Evolutionary conservation across 164 flowering plant species (phyloP), one percentile per base, ranked within the genome.

Genomic region (Umbilicus rupestris): DNA sequence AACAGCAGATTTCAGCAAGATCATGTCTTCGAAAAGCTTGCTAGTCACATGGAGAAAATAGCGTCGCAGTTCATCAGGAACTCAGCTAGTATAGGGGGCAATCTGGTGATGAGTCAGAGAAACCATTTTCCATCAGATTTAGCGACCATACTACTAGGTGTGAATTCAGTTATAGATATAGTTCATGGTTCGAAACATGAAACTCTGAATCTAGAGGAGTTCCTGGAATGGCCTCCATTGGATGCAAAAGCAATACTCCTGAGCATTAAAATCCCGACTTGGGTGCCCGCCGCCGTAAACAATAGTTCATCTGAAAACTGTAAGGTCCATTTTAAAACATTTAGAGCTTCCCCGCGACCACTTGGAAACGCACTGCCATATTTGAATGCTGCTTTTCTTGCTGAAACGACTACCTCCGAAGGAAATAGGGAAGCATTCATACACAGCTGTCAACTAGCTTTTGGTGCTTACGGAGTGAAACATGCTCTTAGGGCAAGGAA

Each of bases 21-120:
- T 10, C 63, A 62, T 37, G 20, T 77, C 49, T 82, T 84, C 47
- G 64, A 17, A 22, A 90, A 83, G 77, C 73, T 90, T 70, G 88
- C 94, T n/a, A 73, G 70, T 29, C 96, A 93, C 70, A 75, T 93
- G 90, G 88, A 81, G 71, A 93, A 90, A 73, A 74, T 93, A 73
- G 97, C 90, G 66, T 78, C 96, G 16, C 67, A 72, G 9, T 87
- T 77, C 50, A 63, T 94, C n/a, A 74, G 98, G 47, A 94, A 94
- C 70, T 81, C 89, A 5, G 97, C 90, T 16, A 94, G 92, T 75
- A 22, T 90, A 22, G 98, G 97, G 7, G 98, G 98, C 19, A 94
- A 94, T 79, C 72, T 94, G 72, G 82, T 90, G 63, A 83, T 90
- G 92, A 86, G 97, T 31, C 96, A 90, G 57, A 84, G 88, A 75